Evolutionary conservation across 331 rosid genomes (phyloP), one percentile per base, ranked within the genome.

Genomic region (Rhamnella rubrinervis): DNA sequence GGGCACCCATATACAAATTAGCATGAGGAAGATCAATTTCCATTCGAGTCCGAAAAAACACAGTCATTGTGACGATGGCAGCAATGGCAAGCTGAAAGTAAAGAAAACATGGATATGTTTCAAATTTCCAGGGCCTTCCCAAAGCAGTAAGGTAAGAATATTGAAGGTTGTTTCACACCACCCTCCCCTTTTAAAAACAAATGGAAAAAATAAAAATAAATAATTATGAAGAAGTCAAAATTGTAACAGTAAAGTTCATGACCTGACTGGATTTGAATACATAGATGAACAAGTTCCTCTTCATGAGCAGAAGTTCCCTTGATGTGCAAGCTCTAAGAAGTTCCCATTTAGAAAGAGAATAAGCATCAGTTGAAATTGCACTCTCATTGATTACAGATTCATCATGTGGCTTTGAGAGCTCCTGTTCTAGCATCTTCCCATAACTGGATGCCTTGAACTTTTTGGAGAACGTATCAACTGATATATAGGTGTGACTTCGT

Each of bases 301-400:
- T 85, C 90, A 85, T 83, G 39, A 88, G 77, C 79, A 88, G 90
- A 70, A 85, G 50, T 71, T 85, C 93, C 75, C 85, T 72, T 71
- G 64, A 59, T 3, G 77, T 70, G 52, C 93, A 85, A 72, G 84
- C 87, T 73, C 73, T 81, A 41, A 88, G 74, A 25, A 85, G 74
- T 75, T 88, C 88, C 93, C 87, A 78, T 74, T 83, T 83, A 19
- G 84, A 63, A 69, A 88, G 77, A 35, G 93, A 78, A 63, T 81
- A 83, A 26, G 61, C 40, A 20, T 50, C 75, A 28, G 75, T 75
- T 44, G 79, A 74, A 35, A 81, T 84, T 70, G 86, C 75, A 76
- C 63, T 72, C 46, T 85, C 37, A 66, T 72, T 75, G 70, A 55
- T 68, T 59, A 66, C 79, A 25, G 85, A 77, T 35, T 64, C 75